Conservation (phyloP, 2,329 filamentous ascomycete genomes). For the Knoxdaviesia proteae region DNA sequence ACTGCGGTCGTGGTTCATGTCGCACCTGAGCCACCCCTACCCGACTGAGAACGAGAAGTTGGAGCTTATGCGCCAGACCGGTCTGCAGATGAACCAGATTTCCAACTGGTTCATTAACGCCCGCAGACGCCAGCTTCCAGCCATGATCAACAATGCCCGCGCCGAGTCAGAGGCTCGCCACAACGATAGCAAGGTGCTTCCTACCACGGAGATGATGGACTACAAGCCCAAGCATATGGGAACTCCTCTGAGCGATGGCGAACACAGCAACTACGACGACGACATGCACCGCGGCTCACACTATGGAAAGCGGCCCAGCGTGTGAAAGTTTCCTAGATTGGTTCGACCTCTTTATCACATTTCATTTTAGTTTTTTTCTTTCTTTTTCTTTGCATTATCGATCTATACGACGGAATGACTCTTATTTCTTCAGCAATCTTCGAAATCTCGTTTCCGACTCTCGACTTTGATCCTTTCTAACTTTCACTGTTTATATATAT, state of each 20-base stretch:
- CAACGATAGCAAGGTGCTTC: constrained; percentile 8
- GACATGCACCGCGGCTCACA: constrained; percentile 16
- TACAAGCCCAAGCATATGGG: constrained; percentile 17
- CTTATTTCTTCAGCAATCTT: no score
- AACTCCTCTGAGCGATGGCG: constrained; percentile 24
- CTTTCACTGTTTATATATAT: constrained; percentile 1
- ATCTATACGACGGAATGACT: no score
- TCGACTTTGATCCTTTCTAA: not conserved
- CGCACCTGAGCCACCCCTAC: constrained; percentile 64
- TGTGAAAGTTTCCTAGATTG: constrained; percentile 10
- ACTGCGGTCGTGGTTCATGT: constrained; percentile 58
- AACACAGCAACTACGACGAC: constrained; percentile 22
- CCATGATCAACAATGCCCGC: constrained; percentile 34
- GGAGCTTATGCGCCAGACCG: constrained; percentile 54
- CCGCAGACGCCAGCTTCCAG: constrained; percentile 41
- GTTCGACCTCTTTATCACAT: not conserved
- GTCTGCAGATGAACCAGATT: constrained; percentile 58
- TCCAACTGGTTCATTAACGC: constrained; percentile 72
- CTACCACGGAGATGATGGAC: constrained; percentile 17
- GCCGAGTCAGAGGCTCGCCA: constrained; percentile 25
- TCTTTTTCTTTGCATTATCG: not conserved
- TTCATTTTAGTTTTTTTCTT: not conserved
- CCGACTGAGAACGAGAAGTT: constrained; percentile 79
- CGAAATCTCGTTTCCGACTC: not conserved
- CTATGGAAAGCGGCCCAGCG: constrained; percentile 24